A percentile compares a stretch with the other conserved stretches of the same genome.
phyloP scores from a whole-genome alignment of 257 asterid genomes.

The Agastache rugosa region DNA sequence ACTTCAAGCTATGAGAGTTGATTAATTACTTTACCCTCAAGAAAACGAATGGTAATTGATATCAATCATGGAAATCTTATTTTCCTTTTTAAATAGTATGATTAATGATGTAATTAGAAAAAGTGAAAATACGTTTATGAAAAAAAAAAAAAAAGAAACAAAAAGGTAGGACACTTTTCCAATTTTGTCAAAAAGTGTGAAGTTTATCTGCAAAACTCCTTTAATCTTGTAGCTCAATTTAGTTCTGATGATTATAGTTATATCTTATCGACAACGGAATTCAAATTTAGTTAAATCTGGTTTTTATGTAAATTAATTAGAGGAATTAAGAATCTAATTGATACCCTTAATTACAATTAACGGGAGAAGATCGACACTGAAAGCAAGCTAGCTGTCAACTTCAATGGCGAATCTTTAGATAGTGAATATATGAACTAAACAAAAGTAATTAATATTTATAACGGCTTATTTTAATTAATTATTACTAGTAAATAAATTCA shows the following conservation, averaged over 20 bases:
- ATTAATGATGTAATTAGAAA: background rate
- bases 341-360: background rate
- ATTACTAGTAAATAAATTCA: background rate
- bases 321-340: background rate
- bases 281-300: slow-evolving; percentile 1
- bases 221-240: slow-evolving; percentile 24
- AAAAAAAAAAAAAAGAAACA: background rate
- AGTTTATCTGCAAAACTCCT: background rate
- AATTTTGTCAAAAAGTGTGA: slow-evolving; percentile 33
- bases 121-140: background rate
- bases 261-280: slow-evolving; percentile 1
- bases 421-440: slow-evolving; percentile 17
- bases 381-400: slow-evolving; percentile 34
- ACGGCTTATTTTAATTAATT: background rate
- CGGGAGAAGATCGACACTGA: background rate
- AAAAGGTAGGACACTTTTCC: slow-evolving; percentile 4
- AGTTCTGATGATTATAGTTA: background rate
- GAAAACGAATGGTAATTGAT: background rate
- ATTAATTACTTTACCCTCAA: too few species aligned
- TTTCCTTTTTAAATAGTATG: background rate
- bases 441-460: background rate
- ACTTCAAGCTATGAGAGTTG: too few species aligned
- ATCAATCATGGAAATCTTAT: background rate
- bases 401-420: slow-evolving; percentile 34
- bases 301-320: background rate